A percentile compares a stretch with the other conserved stretches of the same genome.
phyloP scores from a whole-genome alignment of 1,139 yeast species.

The Candida neerlandica region DNA sequence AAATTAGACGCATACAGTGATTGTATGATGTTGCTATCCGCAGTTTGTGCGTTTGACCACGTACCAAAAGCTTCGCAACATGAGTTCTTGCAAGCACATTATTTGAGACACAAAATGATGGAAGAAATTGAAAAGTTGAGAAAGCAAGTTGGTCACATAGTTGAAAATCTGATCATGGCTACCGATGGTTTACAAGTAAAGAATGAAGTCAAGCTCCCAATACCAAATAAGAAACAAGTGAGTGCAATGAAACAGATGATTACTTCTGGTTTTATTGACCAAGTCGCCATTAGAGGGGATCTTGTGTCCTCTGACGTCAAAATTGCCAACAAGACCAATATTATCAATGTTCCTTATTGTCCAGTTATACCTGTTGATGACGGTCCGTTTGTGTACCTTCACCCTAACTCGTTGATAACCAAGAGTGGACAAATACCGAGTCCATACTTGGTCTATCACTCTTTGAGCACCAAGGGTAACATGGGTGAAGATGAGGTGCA shows the following conservation, averaged over 20 bases:
- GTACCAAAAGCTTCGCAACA: slow-evolving; percentile 49
- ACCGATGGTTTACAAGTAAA: slow-evolving; percentile 51
- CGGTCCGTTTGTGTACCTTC: slow-evolving; percentile 69
- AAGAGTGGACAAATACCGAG: slow-evolving; percentile 69
- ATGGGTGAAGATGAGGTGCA: slow-evolving; percentile 30
- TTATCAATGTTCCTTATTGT: slow-evolving; percentile 71
- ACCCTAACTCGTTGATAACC: slow-evolving; percentile 68
- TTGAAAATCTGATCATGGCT: slow-evolving; percentile 56
- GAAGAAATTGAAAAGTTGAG: slow-evolving; percentile 83
- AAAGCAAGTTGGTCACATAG: slow-evolving; percentile 75
- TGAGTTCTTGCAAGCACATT: slow-evolving; percentile 58
- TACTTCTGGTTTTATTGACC: slow-evolving; percentile 91
- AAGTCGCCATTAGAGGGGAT: slow-evolving; percentile 84
- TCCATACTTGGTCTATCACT: slow-evolving; percentile 69
- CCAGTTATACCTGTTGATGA: slow-evolving; percentile 62
- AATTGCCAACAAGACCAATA: slow-evolving; percentile 58
- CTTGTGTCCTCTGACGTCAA: slow-evolving; percentile 63
- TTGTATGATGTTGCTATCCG: slow-evolving; percentile 73
- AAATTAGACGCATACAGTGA: slow-evolving; percentile 75
- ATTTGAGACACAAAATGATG: slow-evolving; percentile 72
- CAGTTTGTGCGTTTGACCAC: slow-evolving; percentile 88
- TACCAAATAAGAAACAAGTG: slow-evolving; percentile 72
- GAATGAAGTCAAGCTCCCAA: slow-evolving; percentile 52
- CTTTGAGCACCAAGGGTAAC: slow-evolving; percentile 53
- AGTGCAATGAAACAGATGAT: slow-evolving; percentile 87